A percentile compares a stretch with the other conserved stretches of the same genome.
Evolutionary conservation across 129 eudicot genomes (phyloP).

Genomic region (Flaveria sonorensis): DNA sequence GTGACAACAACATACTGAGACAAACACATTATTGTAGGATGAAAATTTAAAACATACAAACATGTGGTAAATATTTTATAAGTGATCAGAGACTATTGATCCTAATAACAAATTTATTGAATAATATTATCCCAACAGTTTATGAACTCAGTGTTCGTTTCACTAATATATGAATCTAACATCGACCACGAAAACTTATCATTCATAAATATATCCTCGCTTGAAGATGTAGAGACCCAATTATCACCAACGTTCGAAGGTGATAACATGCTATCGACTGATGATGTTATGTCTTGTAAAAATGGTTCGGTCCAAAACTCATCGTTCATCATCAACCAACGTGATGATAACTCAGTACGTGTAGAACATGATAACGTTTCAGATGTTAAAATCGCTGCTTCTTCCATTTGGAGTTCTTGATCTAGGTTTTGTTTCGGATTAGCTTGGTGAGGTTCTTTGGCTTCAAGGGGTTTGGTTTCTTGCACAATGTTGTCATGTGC

Average conservation of each 20-base stretch:
- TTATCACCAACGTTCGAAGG: not conserved
- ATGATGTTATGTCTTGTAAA: slow-evolving; percentile 20
- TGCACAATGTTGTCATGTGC: not conserved
- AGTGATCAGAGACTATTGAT: no score
- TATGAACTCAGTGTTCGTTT: slow-evolving; percentile 5
- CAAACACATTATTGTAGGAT: no score
- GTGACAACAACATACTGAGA: no score
- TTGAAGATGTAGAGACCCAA: not conserved
- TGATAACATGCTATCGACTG: slow-evolving; percentile 1
- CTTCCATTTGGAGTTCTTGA: not conserved
- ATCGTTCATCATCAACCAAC: slow-evolving; percentile 9
- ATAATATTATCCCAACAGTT: not conserved
- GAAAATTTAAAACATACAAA: no score
- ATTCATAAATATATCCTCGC: slow-evolving; percentile 3
- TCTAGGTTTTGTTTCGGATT: not conserved
- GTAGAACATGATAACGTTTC: slow-evolving; percentile 18
- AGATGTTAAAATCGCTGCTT: not conserved
- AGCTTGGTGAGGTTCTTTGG: not conserved
- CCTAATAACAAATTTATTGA: not conserved
- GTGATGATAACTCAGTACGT: not conserved
- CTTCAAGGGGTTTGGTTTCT: not conserved
- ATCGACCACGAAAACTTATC: slow-evolving; percentile 22
- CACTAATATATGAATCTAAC: slow-evolving; percentile 15
- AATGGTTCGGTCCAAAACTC: slow-evolving; percentile 26
- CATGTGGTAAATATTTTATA: no score